Evolutionary conservation across 1,284 basidiomycete genomes (phyloP), one percentile per base, ranked within the genome.

Genomic region (Marasmius sp.): DNA sequence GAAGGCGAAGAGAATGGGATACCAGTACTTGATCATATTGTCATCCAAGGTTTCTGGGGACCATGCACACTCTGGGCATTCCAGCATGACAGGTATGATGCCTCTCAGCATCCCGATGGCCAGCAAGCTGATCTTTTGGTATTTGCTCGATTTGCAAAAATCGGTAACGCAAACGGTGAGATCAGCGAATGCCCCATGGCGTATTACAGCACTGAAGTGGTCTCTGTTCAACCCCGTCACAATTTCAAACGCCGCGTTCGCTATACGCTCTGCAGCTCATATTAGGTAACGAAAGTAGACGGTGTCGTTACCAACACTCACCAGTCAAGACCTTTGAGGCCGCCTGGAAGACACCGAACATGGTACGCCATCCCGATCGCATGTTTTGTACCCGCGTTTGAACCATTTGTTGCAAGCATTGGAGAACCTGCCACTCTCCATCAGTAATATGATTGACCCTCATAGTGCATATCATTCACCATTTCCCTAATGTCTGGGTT

Each of bases 361-460:
- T 97, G 0, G 98, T 99, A 66, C 95, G 84, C 97, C 97, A 99
- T 22, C 98, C 97, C 0, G 97, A 99, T 36, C 97, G 89, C 78
- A 99, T 87, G 73, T 99, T 99, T 68, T 94, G 89, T 3, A 93
- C 94, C 39, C 95, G 86, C 12, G 94, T 93, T 79, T 97, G 96
- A 60, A 99, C 91, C 97, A 99, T 99, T 80, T 99, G 98, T 74
- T 98, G 95, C 52, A 99, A 83, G 74, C 97, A 99, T 85, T 98
- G 96, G 60, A 99, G 78, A 20, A 96, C 93, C 93, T 95, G 58
- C 10, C 38, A 48, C 20, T 10, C n/a, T 9, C 20, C 20, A 43
- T 60, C 36, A 56, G 14, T n/a, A n/a, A 20, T 34, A 51, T 8
- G 6, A 3, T 37, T 36, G 10, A 6, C 37, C 36, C 0, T 16